Conservation (phyloP, 73 alveolate species). For the Stentor coeruleus region DNA sequence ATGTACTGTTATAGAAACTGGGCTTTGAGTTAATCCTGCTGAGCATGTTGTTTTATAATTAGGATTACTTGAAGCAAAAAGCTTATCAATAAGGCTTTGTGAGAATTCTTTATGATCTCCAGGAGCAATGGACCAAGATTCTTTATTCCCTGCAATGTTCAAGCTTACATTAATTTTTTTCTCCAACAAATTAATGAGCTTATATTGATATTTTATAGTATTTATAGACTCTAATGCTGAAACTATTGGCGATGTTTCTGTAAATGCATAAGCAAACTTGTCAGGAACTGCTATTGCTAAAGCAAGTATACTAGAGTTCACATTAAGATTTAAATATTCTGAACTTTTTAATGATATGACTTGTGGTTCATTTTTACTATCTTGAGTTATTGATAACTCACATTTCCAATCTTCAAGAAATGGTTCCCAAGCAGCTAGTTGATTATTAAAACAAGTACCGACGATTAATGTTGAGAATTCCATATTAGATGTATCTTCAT, state of each 20-base stretch:
- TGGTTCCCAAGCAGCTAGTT: conserved; percentile 2
- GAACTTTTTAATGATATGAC: neutral
- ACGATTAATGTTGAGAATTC: neutral
- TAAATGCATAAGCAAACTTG: too few relatives aligned
- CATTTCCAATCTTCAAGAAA: conserved; percentile 7
- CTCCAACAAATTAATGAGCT: neutral
- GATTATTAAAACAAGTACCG: neutral
- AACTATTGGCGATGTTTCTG: neutral
- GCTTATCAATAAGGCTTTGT: neutral
- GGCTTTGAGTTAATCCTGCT: neutral
- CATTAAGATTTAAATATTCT: neutral
- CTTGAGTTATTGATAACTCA: neutral
- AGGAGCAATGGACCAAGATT: neutral
- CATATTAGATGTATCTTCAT: neutral
- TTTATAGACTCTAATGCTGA: neutral
- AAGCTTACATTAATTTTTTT: neutral
- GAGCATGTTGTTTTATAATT: neutral
- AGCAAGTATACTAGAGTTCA: neutral
- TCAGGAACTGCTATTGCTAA: too few relatives aligned
- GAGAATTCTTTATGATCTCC: neutral
- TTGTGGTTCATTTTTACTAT: neutral
- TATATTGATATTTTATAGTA: neutral
- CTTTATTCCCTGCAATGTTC: neutral
- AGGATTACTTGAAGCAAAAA: neutral
- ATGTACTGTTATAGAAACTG: neutral